Evolutionary conservation across 257 asterid species (phyloP), one percentile per base, ranked within the genome.

Genomic region (Gentiana straminea): DNA sequence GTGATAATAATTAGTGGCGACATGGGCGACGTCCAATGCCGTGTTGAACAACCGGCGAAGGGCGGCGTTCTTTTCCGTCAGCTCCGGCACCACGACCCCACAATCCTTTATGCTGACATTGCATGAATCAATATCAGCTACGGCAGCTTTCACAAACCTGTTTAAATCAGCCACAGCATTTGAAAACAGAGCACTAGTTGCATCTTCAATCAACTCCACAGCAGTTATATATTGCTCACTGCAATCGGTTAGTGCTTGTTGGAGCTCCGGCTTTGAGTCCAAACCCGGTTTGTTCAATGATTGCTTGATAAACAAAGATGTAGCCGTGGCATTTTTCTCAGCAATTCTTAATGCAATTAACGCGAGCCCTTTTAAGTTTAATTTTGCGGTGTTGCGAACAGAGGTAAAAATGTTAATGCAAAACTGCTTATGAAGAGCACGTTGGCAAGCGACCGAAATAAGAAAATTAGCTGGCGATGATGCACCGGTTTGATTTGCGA

Each of bases 201-300:
- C 71, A 41, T 78, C 83, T 62, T 84, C 94, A 9, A 86, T 68
- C 55, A 86, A 39, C 36, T 84, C 95, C 2, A 71, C 86, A 1
- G 82, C 69, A 0, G 84, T 67, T 7, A 44, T 51, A 70, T 79
- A 84, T 13, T 76, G 83, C 1, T 72, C 84, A 41, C 48, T 9
- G 76, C 95, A 84, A 0, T 84, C 82, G 13, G 39, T 9, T n/a
- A 86, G n/a, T 0, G 86, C 78, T 35, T 68, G 56, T 32, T 63
- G 61, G 46, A 46, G 11, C 0, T 7, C 53, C 1, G 71, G 57
- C 7, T 57, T 54, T 7, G 46, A 35, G 7, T 48, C 57, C 5
- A 4, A 3, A 1, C 47, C 47, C 0, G 63, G 7, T 2, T 36
- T 44, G 5, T 4, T 33, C 3, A 66, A 52, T 2, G 55, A 9